Evolutionary conservation across 192 early-diverging fungal species (phyloP).

Genomic region (Powellomyces hirtus): DNA sequence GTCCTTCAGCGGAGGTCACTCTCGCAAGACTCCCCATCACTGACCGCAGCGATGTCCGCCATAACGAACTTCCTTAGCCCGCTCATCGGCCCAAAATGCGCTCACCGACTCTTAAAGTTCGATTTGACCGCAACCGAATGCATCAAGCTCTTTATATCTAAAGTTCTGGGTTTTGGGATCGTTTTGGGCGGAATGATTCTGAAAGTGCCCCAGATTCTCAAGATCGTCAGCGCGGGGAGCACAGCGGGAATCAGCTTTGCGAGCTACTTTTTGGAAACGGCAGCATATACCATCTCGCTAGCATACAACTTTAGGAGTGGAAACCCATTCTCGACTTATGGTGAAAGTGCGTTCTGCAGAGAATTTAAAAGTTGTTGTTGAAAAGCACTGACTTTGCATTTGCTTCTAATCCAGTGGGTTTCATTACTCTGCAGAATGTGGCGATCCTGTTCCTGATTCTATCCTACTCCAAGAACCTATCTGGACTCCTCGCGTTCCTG

Average conservation of each 20-base stretch:
- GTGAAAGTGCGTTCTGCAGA: constrained; percentile 38
- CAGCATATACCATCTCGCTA: constrained; percentile 72
- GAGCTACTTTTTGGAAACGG: constrained; percentile 79
- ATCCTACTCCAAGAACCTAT: constrained; percentile 27
- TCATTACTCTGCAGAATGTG: constrained; percentile 82
- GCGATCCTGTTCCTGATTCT: constrained; percentile 61
- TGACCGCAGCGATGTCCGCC: neutral
- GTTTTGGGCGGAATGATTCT: constrained; percentile 89
- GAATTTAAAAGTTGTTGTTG: no score
- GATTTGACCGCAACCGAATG: constrained; percentile 70
- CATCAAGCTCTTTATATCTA: constrained; percentile 79
- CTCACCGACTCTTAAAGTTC: constrained; percentile 69
- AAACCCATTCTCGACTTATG: constrained; percentile 81
- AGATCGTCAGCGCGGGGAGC: constrained; percentile 70
- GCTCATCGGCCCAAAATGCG: constrained; percentile 81
- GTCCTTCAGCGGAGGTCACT: neutral
- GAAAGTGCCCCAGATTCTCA: constrained; percentile 96
- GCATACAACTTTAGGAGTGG: constrained; percentile 83
- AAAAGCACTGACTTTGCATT: no score
- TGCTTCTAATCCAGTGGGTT: constrained; percentile 50
- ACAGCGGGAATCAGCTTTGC: constrained; percentile 78
- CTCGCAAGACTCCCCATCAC: neutral
- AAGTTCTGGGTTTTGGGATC: constrained; percentile 91
- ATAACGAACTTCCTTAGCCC: constrained; percentile 34
- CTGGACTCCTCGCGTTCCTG: constrained; percentile 28